Evolutionary conservation across 495 filamentous ascomycete genomes (phyloP).

Genomic region (Oidiodendron maius): DNA sequence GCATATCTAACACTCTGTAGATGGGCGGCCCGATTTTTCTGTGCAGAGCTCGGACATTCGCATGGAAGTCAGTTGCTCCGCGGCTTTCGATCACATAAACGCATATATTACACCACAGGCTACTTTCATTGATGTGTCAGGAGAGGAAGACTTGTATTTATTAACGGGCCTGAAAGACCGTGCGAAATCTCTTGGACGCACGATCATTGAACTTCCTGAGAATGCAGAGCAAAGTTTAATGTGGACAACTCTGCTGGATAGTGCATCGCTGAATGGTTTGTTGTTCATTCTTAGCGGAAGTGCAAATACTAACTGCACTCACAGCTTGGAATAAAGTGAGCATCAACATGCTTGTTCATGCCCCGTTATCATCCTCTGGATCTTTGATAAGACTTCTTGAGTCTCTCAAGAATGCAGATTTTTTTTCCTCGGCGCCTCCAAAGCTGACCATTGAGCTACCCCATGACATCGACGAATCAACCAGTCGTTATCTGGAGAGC

Average conservation of each 20-base stretch:
- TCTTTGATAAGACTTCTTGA: constrained; percentile 66
- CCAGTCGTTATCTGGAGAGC: constrained; percentile 45
- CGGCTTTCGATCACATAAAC: constrained; percentile 38
- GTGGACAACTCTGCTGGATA: constrained; percentile 75
- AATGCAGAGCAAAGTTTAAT: constrained; percentile 51
- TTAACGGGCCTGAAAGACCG: constrained; percentile 17
- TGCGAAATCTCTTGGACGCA: constrained; percentile 12
- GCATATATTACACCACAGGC: constrained; percentile 43
- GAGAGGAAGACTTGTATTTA: constrained; percentile 37
- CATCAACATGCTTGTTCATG: constrained; percentile 74
- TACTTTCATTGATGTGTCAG: constrained; percentile 39
- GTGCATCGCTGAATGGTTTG: constrained; percentile 60
- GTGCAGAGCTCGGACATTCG: constrained; percentile 40
- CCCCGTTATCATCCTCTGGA: constrained; percentile 59
- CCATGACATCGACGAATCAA: constrained; percentile 52
- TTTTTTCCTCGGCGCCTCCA: constrained; percentile 55
- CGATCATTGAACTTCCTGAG: constrained; percentile 61
- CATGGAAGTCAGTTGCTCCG: constrained; percentile 42
- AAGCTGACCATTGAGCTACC: constrained; percentile 79
- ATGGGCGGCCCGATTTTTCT: constrained; percentile 43
- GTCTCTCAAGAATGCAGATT: constrained; percentile 69
- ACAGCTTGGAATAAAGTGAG: constrained; percentile 68
- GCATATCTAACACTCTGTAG: constrained; percentile 23
- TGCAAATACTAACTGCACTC: constrained; percentile 6
- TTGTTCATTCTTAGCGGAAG: not conserved